Evolutionary conservation across 345 rosid species (phyloP).

Genomic region (Stellera chamaejasme): DNA sequence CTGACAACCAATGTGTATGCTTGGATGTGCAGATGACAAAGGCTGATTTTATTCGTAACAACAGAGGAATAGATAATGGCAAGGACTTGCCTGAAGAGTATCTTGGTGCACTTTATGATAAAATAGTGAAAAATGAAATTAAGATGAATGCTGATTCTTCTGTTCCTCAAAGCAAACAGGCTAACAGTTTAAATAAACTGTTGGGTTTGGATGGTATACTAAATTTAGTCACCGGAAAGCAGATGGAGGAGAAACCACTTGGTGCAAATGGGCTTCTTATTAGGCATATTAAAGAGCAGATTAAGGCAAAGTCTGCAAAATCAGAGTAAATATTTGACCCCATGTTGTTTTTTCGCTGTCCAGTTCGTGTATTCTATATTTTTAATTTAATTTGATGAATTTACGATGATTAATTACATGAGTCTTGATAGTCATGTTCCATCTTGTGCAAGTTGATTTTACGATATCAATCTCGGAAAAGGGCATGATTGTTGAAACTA

Average conservation of each 20-base stretch:
- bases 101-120: constrained; percentile 75
- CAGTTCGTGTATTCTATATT: neutral
- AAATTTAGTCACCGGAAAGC: constrained; percentile 78
- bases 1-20: constrained; percentile 26
- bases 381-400: constrained; percentile 3
- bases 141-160: constrained; percentile 81
- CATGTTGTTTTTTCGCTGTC: neutral
- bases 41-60: constrained; percentile 80
- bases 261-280: constrained; percentile 96
- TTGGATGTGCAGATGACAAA: constrained; percentile 64
- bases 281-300: constrained; percentile 89
- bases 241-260: constrained; percentile 76
- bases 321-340: constrained; percentile 62
- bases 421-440: too few species aligned
- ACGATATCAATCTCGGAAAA: too few species aligned
- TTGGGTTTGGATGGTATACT: constrained; percentile 92
- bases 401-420: too few species aligned
- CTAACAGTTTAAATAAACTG: constrained; percentile 73
- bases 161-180: constrained; percentile 79
- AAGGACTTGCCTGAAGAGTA: constrained; percentile 93
- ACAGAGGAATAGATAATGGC: constrained; percentile 93
- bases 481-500: too few species aligned
- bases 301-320: constrained; percentile 83
- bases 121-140: constrained; percentile 84
- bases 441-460: too few species aligned